These are phyloP conservation scores for Podospora australis DNA, from an alignment of 495 filamentous ascomycete genomes.

Conservation along the genomic window DNA sequence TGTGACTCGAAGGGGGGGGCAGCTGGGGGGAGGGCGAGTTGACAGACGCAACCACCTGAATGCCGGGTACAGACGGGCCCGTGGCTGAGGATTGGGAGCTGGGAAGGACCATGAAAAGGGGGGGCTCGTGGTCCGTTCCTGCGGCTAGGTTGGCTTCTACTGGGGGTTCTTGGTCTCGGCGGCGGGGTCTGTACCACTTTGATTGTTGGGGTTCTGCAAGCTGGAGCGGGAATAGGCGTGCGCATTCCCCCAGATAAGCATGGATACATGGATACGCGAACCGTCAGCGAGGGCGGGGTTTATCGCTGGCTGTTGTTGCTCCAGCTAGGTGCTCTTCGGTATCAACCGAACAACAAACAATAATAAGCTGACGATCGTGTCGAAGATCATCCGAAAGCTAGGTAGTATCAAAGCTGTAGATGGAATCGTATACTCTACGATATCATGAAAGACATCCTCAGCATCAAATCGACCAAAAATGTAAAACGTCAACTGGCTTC, in stretches of 20 bases:
- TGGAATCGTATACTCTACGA: no score
- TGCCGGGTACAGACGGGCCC: constrained; percentile 9
- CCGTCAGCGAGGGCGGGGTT: constrained; percentile 9
- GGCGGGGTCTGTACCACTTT: constrained; percentile 2
- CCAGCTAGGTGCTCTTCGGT: no score
- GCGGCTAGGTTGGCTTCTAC: constrained; percentile 1
- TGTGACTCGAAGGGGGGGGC: constrained; percentile 8
- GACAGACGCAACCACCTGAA: constrained; percentile 6
- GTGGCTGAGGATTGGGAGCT: not conserved
- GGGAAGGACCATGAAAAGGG: constrained; percentile 2
- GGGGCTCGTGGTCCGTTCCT: constrained; percentile 7
- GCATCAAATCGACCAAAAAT: not conserved
- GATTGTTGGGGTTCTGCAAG: constrained; percentile 5
- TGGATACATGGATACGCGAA: not conserved
- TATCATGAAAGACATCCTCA: not conserved
- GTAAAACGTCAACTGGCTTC: not conserved
- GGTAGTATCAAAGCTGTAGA: no score
- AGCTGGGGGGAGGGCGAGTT: constrained; percentile 4
- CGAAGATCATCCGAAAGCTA: no score
- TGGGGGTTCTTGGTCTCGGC: no score
- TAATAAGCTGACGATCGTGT: not conserved
- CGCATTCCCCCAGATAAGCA: constrained; percentile 7
- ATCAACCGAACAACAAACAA: not conserved
- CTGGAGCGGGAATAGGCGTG: constrained; percentile 13
- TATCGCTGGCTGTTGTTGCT: no score